phyloP scores from a whole-genome alignment of 768 basidiomycete genomes.

The Pleurotus ostreatus region DNA sequence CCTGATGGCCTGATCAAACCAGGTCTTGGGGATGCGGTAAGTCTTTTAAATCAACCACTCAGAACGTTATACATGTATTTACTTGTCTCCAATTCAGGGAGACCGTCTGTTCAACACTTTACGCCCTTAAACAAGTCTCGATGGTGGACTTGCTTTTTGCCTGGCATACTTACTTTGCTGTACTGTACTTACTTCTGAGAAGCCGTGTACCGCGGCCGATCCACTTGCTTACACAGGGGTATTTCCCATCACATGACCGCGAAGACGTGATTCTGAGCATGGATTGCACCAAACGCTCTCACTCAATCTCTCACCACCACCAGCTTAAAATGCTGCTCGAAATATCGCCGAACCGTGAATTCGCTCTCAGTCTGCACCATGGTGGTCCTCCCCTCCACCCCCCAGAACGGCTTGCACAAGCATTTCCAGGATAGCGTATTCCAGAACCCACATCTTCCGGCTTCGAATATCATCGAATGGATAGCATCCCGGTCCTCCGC shows the following conservation, averaged over 20 bases:
- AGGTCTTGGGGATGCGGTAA: slow-evolving; percentile 85
- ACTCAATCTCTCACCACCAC: slow-evolving; percentile 19
- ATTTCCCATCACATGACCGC: slow-evolving; percentile 14
- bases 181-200: no score
- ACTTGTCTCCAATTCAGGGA: slow-evolving; percentile 43
- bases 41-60: slow-evolving; percentile 21
- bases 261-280: slow-evolving; percentile 42
- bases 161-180: no score
- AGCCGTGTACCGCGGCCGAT: no score
- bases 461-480: slow-evolving; percentile 66
- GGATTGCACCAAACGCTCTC: slow-evolving; percentile 21
- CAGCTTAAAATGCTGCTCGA: slow-evolving; percentile 12
- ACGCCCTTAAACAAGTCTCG: slow-evolving; percentile 24
- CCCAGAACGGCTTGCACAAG: background rate
- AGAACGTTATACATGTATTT: background rate
- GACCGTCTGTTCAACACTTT: slow-evolving; percentile 82
- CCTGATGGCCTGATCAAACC: slow-evolving; percentile 78
- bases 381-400: slow-evolving; percentile 10
- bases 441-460: slow-evolving; percentile 41
- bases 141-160: background rate
- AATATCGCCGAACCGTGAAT: slow-evolving; percentile 7
- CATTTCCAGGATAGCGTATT: slow-evolving; percentile 25
- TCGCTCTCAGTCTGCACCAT: background rate
- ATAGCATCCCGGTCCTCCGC: slow-evolving; percentile 51
- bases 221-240: background rate